Percentiles rank a stretch among this genome's conserved stretches.
phyloP scores from a whole-genome alignment of 2,329 filamentous ascomycete genomes.

The Zymoseptoria crescenta region DNA sequence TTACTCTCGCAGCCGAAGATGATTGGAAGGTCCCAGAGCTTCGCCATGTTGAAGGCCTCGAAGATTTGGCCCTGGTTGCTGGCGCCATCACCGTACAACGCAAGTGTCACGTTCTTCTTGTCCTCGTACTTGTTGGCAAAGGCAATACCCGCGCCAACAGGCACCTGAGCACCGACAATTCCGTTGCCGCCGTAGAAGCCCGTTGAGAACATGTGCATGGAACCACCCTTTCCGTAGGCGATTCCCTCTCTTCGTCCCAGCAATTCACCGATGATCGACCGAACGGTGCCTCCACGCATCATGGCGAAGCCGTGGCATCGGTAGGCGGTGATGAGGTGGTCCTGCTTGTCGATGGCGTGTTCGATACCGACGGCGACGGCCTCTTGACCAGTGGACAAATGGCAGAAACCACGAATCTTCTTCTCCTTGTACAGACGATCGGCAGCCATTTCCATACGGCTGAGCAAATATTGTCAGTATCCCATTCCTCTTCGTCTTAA shows the following conservation, averaged over 20 bases:
- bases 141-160: constrained; percentile 89
- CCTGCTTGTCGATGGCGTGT: constrained; percentile 81
- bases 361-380: constrained; percentile 96
- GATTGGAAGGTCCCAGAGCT: constrained; percentile 93
- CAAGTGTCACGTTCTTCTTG: constrained; percentile 76
- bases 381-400: constrained; percentile 95
- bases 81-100: constrained; percentile 95
- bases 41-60: constrained; percentile 99
- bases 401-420: constrained; percentile 99
- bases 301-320: constrained; percentile 97
- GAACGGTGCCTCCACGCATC: constrained; percentile 87
- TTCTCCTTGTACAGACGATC: constrained; percentile 99
- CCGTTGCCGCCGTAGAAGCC: constrained; percentile 98
- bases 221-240: constrained; percentile 96
- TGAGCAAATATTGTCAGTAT: constrained; percentile 37
- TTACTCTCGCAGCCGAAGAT: constrained; percentile 97
- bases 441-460: constrained; percentile 99
- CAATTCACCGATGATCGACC: constrained; percentile 91
- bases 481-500: constrained; percentile 4
- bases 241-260: constrained; percentile 93
- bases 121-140: constrained; percentile 94
- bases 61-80: constrained; percentile 99
- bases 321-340: constrained; percentile 96
- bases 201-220: constrained; percentile 99
- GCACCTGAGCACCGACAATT: constrained; percentile 97